These are phyloP conservation scores for Thuja plicata DNA, from an alignment of 83 land plant species.

Conservation along the genomic window DNA sequence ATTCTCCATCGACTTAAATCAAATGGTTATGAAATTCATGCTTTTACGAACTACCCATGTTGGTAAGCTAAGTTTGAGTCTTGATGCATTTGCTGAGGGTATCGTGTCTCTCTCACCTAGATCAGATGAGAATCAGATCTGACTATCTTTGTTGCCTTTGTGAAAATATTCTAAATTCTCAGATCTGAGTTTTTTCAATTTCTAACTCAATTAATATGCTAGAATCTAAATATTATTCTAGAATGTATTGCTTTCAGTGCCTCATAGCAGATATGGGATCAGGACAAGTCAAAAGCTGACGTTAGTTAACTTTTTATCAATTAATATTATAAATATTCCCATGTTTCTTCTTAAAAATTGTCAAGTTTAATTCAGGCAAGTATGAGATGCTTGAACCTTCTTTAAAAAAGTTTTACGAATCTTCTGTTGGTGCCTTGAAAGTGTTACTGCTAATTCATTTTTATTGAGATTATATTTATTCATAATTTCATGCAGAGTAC, in stretches of 20 bases:
- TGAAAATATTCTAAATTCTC: background rate
- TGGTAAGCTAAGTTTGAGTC: constrained; percentile 50
- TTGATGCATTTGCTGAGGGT: background rate
- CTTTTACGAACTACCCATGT: constrained; percentile 89
- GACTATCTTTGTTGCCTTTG: background rate
- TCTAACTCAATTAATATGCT: background rate
- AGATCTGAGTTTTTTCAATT: background rate
- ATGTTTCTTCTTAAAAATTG: background rate
- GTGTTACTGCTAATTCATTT: background rate
- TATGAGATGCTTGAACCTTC: background rate
- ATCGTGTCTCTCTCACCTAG: background rate
- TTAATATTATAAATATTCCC: background rate
- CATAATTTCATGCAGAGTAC: background rate
- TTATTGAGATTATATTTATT: background rate
- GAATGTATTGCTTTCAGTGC: background rate
- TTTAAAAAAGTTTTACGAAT: background rate
- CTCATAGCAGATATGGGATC: background rate
- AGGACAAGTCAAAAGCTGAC: background rate
- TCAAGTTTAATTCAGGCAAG: background rate
- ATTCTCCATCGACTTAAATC: constrained; percentile 60
- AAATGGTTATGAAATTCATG: constrained; percentile 84
- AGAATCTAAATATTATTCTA: background rate
- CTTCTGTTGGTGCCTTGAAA: background rate
- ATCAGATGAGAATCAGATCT: background rate
- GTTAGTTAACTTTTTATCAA: background rate